Evolutionary conservation across 2,329 filamentous ascomycete species (phyloP), one percentile per base, ranked within the genome.

Genomic region (Aspergillus melleus): DNA sequence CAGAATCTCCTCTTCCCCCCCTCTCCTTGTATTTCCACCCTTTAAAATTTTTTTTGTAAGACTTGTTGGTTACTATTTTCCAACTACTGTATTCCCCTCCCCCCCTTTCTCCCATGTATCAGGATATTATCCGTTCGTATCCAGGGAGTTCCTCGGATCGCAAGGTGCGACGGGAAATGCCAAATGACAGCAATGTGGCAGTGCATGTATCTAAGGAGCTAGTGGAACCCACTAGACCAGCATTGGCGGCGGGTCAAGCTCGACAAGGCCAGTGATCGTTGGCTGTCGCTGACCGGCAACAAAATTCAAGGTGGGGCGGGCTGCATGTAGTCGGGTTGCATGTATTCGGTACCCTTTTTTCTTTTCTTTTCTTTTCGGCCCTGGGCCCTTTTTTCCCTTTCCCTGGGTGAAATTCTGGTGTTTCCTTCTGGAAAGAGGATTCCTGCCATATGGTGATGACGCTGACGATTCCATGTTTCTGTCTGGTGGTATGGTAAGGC

Each of bases 171-270:
- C 54, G 52, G 58, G 52, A 57, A 60, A 46, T 61, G 64, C 64
- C 60, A 64, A 65, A 67, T 61, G 62, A 65, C 64, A 66, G 61
- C 64, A 68, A 52, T 67, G 66, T 68, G 66, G 66, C 64, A 67
- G 65, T 68, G 64, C 65, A 68, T 64, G 65, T 67, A 67, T 66
- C 65, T 65, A 64, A 64, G 60, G 58, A 51, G 53, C 36, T 20
- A 58, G 64, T 67, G 65, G 65, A 44, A 30, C 62, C 62, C 52
- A 56, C 65, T 67, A 67, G 59, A 50, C 64, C 57, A 26, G 53
- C 44, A 60, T 59, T 51, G 52, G 63, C 51, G 50, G 62, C 54
- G 64, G 61, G 60, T 62, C 62, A 58, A 61, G 58, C 58, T 53
- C 57, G 52, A 58, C 55, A 60, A 52, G 57, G 54, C 65, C 62